A percentile compares a stretch with the other conserved stretches of the same genome.
Conservation (phyloP, 192 early-diverging fungal species). For the Umbelopsis sp. region DNA sequence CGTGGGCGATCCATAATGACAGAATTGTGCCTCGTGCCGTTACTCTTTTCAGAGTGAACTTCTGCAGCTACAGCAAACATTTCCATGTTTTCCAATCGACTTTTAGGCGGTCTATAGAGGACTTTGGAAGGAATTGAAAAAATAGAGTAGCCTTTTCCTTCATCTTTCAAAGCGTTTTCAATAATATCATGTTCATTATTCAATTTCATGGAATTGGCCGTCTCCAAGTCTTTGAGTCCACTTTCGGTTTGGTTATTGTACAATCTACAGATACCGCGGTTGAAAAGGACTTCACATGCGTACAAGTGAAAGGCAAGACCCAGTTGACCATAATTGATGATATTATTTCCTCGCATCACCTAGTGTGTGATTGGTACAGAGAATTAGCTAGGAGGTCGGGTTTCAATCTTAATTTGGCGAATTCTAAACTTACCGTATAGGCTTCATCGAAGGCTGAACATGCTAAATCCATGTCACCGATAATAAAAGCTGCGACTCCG, state of each 20-base stretch:
- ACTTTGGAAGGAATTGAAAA: constrained; percentile 77
- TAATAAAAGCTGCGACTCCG: constrained; percentile 80
- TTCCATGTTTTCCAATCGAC: constrained; percentile 58
- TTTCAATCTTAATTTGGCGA: background rate
- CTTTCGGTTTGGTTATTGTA: constrained; percentile 71
- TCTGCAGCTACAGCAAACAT: constrained; percentile 77
- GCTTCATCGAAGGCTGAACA: constrained; percentile 82
- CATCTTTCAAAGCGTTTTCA: constrained; percentile 61
- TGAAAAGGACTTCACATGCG: constrained; percentile 88
- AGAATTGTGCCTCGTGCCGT: constrained; percentile 2
- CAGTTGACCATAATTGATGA: constrained; percentile 95
- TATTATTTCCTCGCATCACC: constrained; percentile 80
- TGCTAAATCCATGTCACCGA: constrained; percentile 69
- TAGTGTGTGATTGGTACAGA: constrained; percentile 26
- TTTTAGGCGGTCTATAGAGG: constrained; percentile 82
- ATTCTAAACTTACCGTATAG: constrained; percentile 55
- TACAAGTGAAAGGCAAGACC: constrained; percentile 91
- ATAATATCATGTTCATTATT: constrained; percentile 73
- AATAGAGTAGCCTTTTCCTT: constrained; percentile 69
- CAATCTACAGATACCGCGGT: constrained; percentile 82
- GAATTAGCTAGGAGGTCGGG: background rate
- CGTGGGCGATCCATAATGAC: background rate
- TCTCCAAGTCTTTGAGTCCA: constrained; percentile 73
- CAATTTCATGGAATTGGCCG: constrained; percentile 59
- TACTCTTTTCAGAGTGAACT: constrained; percentile 3